Conservation (phyloP, 176 grass and related monocot genomes). For the Poa annua region DNA sequence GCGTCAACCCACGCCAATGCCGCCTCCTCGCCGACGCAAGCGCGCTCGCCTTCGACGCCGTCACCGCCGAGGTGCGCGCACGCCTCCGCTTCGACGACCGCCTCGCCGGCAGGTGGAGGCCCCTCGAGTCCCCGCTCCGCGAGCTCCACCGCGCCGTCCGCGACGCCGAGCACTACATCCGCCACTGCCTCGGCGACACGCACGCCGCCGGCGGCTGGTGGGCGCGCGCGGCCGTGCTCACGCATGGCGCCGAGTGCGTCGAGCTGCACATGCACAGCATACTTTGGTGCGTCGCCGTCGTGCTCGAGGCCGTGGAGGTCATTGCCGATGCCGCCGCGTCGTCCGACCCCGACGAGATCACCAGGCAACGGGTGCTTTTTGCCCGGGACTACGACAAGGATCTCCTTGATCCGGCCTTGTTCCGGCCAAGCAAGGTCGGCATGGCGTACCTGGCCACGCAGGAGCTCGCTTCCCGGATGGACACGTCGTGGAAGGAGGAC, state of each 20-base stretch:
- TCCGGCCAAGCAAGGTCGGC: slow-evolving; percentile 60
- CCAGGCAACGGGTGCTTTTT: slow-evolving; percentile 40
- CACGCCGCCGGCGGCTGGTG: slow-evolving; percentile 48
- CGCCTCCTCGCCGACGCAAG: slow-evolving; percentile 68
- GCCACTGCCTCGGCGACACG: slow-evolving; percentile 70
- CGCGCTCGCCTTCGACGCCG: slow-evolving; percentile 61
- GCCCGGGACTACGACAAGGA: slow-evolving; percentile 69
- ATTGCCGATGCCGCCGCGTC: slow-evolving; percentile 46
- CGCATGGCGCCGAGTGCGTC: slow-evolving; percentile 63
- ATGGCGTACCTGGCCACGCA: slow-evolving; percentile 54
- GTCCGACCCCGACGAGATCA: slow-evolving; percentile 52
- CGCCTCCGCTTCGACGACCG: slow-evolving; percentile 69
- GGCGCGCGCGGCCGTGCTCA: slow-evolving; percentile 55
- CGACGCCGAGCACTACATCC: slow-evolving; percentile 71
- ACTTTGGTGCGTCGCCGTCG: slow-evolving; percentile 80
- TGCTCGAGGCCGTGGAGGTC: slow-evolving; percentile 72
- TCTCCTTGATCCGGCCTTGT: slow-evolving; percentile 64
- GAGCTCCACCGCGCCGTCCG: slow-evolving; percentile 74
- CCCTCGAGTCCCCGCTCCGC: slow-evolving; percentile 65
- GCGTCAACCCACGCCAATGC: slow-evolving; percentile 83
- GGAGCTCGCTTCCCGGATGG: slow-evolving; percentile 56
- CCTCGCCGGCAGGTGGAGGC: slow-evolving; percentile 64
- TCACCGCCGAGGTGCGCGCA: slow-evolving; percentile 56
- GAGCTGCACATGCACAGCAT: slow-evolving; percentile 72
- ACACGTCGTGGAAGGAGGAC: slow-evolving; percentile 82